A percentile compares a stretch with the other conserved stretches of the same genome.
Evolutionary conservation across 108 stramenopile genomes (phyloP).

Genomic region (Nitzschia palea): DNA sequence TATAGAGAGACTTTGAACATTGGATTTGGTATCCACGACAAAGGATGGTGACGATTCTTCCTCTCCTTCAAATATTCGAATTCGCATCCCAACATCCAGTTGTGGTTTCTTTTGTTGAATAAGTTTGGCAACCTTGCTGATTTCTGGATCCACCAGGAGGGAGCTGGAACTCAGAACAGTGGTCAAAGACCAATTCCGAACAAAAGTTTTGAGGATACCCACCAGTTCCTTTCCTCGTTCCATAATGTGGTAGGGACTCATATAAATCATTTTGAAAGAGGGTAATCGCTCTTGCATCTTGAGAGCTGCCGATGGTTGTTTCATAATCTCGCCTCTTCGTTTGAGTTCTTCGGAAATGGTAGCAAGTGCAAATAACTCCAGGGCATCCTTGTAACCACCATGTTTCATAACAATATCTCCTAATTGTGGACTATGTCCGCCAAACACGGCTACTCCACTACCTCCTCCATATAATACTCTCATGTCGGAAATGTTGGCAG

Average conservation of each 20-base stretch:
- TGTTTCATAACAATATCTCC: conserved; percentile 84
- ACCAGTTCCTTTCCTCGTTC: conserved; percentile 6
- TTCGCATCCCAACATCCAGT: conserved; percentile 17
- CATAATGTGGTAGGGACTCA: conserved; percentile 61
- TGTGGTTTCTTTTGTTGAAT: neutral
- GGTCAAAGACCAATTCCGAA: conserved; percentile 11
- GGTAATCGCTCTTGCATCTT: conserved; percentile 63
- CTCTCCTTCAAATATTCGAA: conserved; percentile 27
- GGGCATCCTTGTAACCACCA: conserved; percentile 69
- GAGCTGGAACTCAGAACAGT: neutral
- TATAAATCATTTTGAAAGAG: conserved; percentile 71
- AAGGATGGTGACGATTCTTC: neutral
- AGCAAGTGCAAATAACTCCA: conserved; percentile 66
- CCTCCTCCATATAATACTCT: conserved; percentile 37
- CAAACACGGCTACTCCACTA: conserved; percentile 67
- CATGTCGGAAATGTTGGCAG: conserved; percentile 44
- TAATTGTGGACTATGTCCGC: conserved; percentile 57
- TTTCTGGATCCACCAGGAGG: neutral
- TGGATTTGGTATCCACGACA: conserved; percentile 5
- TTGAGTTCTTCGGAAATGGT: conserved; percentile 65
- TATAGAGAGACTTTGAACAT: conserved; percentile 6
- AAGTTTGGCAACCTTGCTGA: neutral
- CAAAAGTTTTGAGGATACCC: conserved; percentile 7
- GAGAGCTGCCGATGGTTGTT: conserved; percentile 22
- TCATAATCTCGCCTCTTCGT: conserved; percentile 22